phyloP scores from a whole-genome alignment of 2,329 filamentous ascomycete species.

The Sclerotinia sclerotiorum region DNA sequence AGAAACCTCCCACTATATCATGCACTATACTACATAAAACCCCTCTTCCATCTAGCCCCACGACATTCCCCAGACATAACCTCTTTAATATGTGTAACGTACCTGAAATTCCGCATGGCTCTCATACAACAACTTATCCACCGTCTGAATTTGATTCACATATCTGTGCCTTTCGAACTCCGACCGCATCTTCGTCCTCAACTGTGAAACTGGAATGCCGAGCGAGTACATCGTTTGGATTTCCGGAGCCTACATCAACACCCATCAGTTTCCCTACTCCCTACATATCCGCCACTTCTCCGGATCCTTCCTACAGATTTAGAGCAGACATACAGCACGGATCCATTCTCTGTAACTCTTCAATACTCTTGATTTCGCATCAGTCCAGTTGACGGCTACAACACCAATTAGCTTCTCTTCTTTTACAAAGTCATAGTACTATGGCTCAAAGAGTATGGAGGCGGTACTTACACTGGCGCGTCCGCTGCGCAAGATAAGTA shows the following conservation, averaged over 20 bases:
- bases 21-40: neutral
- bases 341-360: constrained; percentile 94
- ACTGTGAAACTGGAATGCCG: constrained; percentile 79
- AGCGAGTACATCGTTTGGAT: constrained; percentile 97
- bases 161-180: constrained; percentile 96
- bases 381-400: constrained; percentile 81
- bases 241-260: constrained; percentile 72
- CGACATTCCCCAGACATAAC: constrained; percentile 15
- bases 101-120: constrained; percentile 96
- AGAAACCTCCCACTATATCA: neutral
- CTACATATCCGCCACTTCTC: neutral
- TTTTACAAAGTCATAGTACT: constrained; percentile 14
- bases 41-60: constrained; percentile 1
- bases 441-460: neutral
- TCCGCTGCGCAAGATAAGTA: constrained; percentile 83
- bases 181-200: constrained; percentile 92
- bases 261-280: constrained; percentile 7
- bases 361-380: constrained; percentile 85
- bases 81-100: constrained; percentile 25
- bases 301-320: neutral
- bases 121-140: constrained; percentile 88
- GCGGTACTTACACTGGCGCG: constrained; percentile 67
- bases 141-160: constrained; percentile 81
- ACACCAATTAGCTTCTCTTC: constrained; percentile 53
- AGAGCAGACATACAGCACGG: constrained; percentile 69